Conservation (phyloP, 2,329 filamentous ascomycete genomes). For the Penicillium oxalicum region DNA sequence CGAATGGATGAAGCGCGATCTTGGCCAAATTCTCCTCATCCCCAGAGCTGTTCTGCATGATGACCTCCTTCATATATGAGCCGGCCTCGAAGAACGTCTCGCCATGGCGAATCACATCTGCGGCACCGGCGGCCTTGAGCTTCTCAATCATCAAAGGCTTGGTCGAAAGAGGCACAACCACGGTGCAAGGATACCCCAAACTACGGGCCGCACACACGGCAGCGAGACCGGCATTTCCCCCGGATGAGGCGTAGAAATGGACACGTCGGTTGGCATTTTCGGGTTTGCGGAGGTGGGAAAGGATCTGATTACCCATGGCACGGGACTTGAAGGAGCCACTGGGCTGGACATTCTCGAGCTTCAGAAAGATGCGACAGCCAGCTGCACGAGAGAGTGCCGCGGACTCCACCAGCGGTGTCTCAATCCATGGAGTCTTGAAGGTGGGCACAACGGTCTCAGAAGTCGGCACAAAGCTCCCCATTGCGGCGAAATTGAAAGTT, state of each 20-base stretch:
- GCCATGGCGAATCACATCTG: conserved; percentile 62
- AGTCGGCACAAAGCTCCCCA: conserved; percentile 33
- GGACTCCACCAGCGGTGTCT: conserved; percentile 66
- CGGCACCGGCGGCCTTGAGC: conserved; percentile 60
- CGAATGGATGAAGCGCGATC: conserved; percentile 42
- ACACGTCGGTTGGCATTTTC: conserved; percentile 38
- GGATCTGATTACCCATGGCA: conserved; percentile 67
- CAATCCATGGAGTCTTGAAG: conserved; percentile 55
- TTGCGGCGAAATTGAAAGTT: conserved; percentile 18
- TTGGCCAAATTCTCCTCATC: conserved; percentile 30
- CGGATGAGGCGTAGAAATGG: conserved; percentile 75
- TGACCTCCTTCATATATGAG: conserved; percentile 53
- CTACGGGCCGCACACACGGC: conserved; percentile 66
- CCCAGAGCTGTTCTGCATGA: conserved; percentile 30
- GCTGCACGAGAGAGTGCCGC: conserved; percentile 60
- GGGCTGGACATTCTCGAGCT: conserved; percentile 78
- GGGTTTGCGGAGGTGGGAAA: conserved; percentile 43
- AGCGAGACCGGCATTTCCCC: conserved; percentile 79
- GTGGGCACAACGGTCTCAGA: conserved; percentile 18
- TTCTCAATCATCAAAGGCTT: conserved; percentile 66
- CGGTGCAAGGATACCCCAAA: conserved; percentile 62
- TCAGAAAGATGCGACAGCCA: conserved; percentile 77
- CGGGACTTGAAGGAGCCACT: conserved; percentile 80
- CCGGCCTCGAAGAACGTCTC: conserved; percentile 66
- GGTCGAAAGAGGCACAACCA: conserved; percentile 65